Evolutionary conservation across 345 rosid species (phyloP), one percentile per base, ranked within the genome.

Genomic region (Pelargonium nanum): DNA sequence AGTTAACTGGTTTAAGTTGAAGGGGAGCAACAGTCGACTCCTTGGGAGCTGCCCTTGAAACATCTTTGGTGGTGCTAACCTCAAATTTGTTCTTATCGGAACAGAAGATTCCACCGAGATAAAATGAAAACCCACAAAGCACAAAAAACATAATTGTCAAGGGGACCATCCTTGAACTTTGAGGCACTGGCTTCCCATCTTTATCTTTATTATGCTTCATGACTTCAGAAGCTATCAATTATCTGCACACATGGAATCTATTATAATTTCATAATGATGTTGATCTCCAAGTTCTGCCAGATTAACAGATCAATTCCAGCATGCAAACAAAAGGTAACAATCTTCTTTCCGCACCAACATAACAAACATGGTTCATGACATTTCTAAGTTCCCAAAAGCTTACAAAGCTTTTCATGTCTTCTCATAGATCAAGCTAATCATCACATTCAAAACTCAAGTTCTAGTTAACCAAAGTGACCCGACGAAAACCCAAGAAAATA

Each of bases 101-200:
- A 69, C 78, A 83, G 64, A 81, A 93, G 25, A 89, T 67, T 44
- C 91, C 95, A 60, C 99, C 99, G 25, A 89, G 87, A 63, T 93
- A 93, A 72, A 93, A 93, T 0, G 99, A 93, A 73, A 87, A 66
- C 1, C 96, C 97, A 53, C 92, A 89, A 20, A 87, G 73, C 20
- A 82, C 40, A 40, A 78, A 67, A 22, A 89, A 68, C 56, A 83
- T 22, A 22, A 87, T 25, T 19, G 80, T 62, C 74, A 77, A 62
- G 62, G 94, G 77, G 40, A 84, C 67, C 55, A 68, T 56, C 81
- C 62, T 77, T 24, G 79, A 67, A 21, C 72, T 78, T 71, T 68
- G 82, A 60, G 60, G 68, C 54, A 65, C 71, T 21, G 75, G 82
- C 67, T 89, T 93, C 61, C 78, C 99, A 71, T 87, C 99, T 75